Conservation (phyloP, 495 filamentous ascomycete species). For the Lasiosphaeria hispida region DNA sequence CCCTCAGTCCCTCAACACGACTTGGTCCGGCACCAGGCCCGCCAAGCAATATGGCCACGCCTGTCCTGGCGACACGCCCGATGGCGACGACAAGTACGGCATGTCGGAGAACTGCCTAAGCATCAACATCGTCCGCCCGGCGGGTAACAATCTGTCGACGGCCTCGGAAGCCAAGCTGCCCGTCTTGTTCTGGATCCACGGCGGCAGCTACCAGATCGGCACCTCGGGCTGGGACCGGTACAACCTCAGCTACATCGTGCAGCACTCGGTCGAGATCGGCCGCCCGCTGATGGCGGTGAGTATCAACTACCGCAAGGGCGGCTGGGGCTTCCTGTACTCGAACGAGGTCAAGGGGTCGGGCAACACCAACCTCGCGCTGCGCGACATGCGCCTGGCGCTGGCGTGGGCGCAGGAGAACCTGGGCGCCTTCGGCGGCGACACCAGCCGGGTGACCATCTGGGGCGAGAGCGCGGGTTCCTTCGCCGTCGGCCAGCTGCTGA, state of each 20-base stretch:
- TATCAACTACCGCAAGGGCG: slow-evolving; percentile 57
- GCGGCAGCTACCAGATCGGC: slow-evolving; percentile 64
- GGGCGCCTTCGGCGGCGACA: slow-evolving; percentile 54
- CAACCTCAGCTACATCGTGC: slow-evolving; percentile 51
- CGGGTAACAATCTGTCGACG: slow-evolving; percentile 28
- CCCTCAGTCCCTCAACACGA: slow-evolving; percentile 51
- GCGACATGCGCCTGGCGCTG: slow-evolving; percentile 55
- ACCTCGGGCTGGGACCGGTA: slow-evolving; percentile 44
- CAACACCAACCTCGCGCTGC: slow-evolving; percentile 39
- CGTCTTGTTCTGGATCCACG: slow-evolving; percentile 67
- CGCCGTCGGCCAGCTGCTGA: slow-evolving; percentile 33
- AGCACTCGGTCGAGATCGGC: slow-evolving; percentile 50
- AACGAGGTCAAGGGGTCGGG: slow-evolving; percentile 43
- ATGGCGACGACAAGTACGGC: slow-evolving; percentile 47
- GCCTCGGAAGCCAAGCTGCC: slow-evolving; percentile 46
- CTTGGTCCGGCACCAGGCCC: slow-evolving; percentile 42
- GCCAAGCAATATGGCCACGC: slow-evolving; percentile 45
- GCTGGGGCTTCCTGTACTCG: slow-evolving; percentile 47
- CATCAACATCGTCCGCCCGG: slow-evolving; percentile 62
- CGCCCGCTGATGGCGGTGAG: slow-evolving; percentile 61
- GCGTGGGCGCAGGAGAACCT: slow-evolving; percentile 61
- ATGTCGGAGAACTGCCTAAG: slow-evolving; percentile 64
- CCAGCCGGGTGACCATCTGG: slow-evolving; percentile 40
- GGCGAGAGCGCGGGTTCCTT: slow-evolving; percentile 38
- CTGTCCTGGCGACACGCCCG: slow-evolving; percentile 51